Percentiles rank a stretch among this genome's conserved stretches.
Evolutionary conservation across 1,139 yeast genomes (phyloP).

Genomic region (Yamadazyma jaroonii): DNA sequence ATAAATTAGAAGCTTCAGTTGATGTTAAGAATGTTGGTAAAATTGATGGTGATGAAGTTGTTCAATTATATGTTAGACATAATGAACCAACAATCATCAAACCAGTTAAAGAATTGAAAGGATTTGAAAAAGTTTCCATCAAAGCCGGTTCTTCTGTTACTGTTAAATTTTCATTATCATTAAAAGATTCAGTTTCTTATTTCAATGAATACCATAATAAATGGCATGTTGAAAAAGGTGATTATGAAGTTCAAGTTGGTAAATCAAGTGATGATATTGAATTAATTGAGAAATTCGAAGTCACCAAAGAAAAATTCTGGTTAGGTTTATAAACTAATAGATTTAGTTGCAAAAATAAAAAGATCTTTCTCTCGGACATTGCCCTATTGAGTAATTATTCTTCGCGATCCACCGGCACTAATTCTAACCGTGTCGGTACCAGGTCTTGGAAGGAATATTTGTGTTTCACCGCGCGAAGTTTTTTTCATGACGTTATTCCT

Average conservation of each 20-base stretch:
- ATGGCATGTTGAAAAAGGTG: slow-evolving; percentile 39
- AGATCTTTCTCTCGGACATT: too few species aligned
- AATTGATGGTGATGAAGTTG: slow-evolving; percentile 41
- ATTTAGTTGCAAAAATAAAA: too few species aligned
- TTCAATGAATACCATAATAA: slow-evolving; percentile 44
- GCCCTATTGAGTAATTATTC: too few species aligned
- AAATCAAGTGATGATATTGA: slow-evolving; percentile 22
- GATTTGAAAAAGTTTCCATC: slow-evolving; percentile 46
- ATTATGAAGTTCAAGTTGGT: slow-evolving; percentile 47
- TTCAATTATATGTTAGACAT: slow-evolving; percentile 42
- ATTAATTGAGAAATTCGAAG: slow-evolving; percentile 30
- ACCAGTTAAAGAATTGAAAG: slow-evolving; percentile 56
- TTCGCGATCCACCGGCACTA: too few species aligned
- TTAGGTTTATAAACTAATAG: slow-evolving; percentile 10
- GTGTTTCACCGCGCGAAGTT: too few species aligned
- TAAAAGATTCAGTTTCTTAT: slow-evolving; percentile 49
- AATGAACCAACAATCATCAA: slow-evolving; percentile 38
- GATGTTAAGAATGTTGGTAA: slow-evolving; percentile 39
- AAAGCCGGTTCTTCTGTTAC: slow-evolving; percentile 33
- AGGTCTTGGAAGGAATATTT: too few species aligned
- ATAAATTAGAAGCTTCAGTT: slow-evolving; percentile 19
- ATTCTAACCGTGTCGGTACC: too few species aligned
- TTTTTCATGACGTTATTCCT: background rate
- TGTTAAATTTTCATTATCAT: slow-evolving; percentile 28
- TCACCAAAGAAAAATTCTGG: slow-evolving; percentile 19